phyloP scores from a whole-genome alignment of 768 basidiomycete species.

The Trametes maxima region DNA sequence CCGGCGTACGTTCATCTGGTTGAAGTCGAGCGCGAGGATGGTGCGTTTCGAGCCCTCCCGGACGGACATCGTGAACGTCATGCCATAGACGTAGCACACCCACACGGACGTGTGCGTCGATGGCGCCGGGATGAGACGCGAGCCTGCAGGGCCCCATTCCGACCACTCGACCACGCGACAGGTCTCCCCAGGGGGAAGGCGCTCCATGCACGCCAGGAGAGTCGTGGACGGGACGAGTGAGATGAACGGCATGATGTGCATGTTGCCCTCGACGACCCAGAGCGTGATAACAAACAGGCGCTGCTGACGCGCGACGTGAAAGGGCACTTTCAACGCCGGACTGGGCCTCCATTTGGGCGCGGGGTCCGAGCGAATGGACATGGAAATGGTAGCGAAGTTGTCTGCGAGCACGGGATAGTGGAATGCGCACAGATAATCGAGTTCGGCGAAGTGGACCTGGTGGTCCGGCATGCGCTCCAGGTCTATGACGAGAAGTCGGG shows the following conservation, averaged over 20 bases:
- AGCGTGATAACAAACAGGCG: slow-evolving; percentile 52
- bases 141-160: slow-evolving; percentile 53
- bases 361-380: slow-evolving; percentile 57
- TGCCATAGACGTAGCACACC: slow-evolving; percentile 62
- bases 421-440: slow-evolving; percentile 43
- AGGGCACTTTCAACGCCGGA: slow-evolving; percentile 43
- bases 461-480: slow-evolving; percentile 37
- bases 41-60: slow-evolving; percentile 22
- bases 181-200: slow-evolving; percentile 21
- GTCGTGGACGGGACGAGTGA: slow-evolving; percentile 48
- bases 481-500: slow-evolving; percentile 44
- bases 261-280: slow-evolving; percentile 35
- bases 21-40: slow-evolving; percentile 55
- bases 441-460: slow-evolving; percentile 31
- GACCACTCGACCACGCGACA: slow-evolving; percentile 44
- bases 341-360: slow-evolving; percentile 47
- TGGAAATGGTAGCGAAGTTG: slow-evolving; percentile 32
- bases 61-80: slow-evolving; percentile 40
- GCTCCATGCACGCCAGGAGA: slow-evolving; percentile 33
- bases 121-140: slow-evolving; percentile 43
- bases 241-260: slow-evolving; percentile 35
- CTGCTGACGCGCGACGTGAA: slow-evolving; percentile 43
- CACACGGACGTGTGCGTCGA: slow-evolving; percentile 41
- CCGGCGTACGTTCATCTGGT: slow-evolving; percentile 38
- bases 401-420: slow-evolving; percentile 42